A percentile compares a stretch with the other conserved stretches of the same genome.
Conservation (phyloP, 2,329 filamentous ascomycete species). For the Clarireedia homoeocarpa region DNA sequence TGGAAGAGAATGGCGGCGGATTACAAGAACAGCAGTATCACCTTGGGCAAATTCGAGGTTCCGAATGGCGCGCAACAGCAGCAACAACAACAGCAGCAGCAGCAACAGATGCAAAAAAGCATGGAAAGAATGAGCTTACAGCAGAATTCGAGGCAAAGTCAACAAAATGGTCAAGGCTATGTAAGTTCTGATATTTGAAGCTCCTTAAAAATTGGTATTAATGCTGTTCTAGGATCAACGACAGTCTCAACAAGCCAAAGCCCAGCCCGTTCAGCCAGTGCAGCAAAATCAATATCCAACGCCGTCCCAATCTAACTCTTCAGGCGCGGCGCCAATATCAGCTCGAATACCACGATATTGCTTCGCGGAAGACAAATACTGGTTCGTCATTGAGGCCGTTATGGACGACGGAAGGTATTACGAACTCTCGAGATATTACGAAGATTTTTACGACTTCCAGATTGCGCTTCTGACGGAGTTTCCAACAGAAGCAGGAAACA, state of each 20-base stretch:
- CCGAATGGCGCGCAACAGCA: slow-evolving; percentile 42
- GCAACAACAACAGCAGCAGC: slow-evolving; percentile 36
- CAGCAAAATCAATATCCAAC: slow-evolving; percentile 27
- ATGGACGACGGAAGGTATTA: slow-evolving; percentile 87
- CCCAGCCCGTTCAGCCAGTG: slow-evolving; percentile 21
- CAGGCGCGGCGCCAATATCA: slow-evolving; percentile 66
- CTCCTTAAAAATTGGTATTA: neutral
- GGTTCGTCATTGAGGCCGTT: slow-evolving; percentile 91
- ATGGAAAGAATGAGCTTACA: slow-evolving; percentile 76
- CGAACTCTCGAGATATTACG: slow-evolving; percentile 91
- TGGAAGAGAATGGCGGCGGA: slow-evolving; percentile 99
- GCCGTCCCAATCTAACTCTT: slow-evolving; percentile 38
- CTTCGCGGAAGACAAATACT: slow-evolving; percentile 96
- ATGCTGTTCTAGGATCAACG: slow-evolving; percentile 15
- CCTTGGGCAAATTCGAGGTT: slow-evolving; percentile 79
- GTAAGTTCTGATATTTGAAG: slow-evolving; percentile 31
- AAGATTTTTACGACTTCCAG: slow-evolving; percentile 98
- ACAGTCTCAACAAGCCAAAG: slow-evolving; percentile 23
- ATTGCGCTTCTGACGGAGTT: slow-evolving; percentile 90
- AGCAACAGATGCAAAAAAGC: slow-evolving; percentile 56
- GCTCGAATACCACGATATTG: slow-evolving; percentile 89
- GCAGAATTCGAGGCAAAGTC: slow-evolving; percentile 40
- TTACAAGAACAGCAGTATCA: slow-evolving; percentile 99
- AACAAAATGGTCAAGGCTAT: slow-evolving; percentile 40
- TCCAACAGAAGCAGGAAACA: slow-evolving; percentile 86